These are phyloP conservation scores for Coemansia erecta DNA, from an alignment of 192 early-diverging fungal species.

Conservation along the genomic window DNA sequence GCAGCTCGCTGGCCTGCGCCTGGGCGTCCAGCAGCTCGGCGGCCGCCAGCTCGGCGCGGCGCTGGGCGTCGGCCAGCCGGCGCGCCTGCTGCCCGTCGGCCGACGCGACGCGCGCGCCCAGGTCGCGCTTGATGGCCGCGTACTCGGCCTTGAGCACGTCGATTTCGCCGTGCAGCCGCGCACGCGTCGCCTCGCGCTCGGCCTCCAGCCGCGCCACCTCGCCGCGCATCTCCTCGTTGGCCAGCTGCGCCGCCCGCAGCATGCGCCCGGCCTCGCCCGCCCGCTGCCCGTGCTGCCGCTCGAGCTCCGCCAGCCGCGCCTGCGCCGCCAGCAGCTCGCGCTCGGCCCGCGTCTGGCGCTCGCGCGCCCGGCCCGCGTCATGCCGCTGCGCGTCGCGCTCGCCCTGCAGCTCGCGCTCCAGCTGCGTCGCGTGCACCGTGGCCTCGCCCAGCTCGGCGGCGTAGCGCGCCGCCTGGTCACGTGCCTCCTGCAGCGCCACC, in stretches of 20 bases:
- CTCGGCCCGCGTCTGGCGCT: slow-evolving; percentile 29
- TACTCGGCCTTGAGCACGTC: slow-evolving; percentile 38
- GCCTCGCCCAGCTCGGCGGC: slow-evolving; percentile 48
- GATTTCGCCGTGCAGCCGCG: slow-evolving; percentile 40
- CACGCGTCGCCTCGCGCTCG: slow-evolving; percentile 41
- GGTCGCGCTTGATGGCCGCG: slow-evolving; percentile 32
- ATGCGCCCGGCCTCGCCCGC: slow-evolving; percentile 26
- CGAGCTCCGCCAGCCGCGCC: slow-evolving; percentile 23
- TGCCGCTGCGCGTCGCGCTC: slow-evolving; percentile 18
- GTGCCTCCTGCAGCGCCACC: slow-evolving; percentile 34
- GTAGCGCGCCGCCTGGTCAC: slow-evolving; percentile 31
- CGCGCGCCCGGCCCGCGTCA: not conserved
- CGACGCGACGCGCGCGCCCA: slow-evolving; percentile 31
- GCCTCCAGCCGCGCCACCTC: slow-evolving; percentile 37
- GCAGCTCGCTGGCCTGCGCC: slow-evolving; percentile 44
- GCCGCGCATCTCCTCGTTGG: slow-evolving; percentile 28
- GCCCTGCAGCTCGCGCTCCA: slow-evolving; percentile 44
- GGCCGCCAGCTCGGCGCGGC: slow-evolving; percentile 21
- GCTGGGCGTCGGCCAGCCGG: slow-evolving; percentile 39
- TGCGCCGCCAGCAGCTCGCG: slow-evolving; percentile 21
- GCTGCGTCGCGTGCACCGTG: slow-evolving; percentile 37
- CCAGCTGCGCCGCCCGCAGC: slow-evolving; percentile 33
- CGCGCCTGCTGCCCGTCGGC: slow-evolving; percentile 31
- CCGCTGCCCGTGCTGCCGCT: slow-evolving; percentile 33
- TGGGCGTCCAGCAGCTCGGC: slow-evolving; percentile 31